These are phyloP conservation scores for Zasmidium angulare DNA, from an alignment of 2,329 filamentous ascomycete species.

Conservation along the genomic window DNA sequence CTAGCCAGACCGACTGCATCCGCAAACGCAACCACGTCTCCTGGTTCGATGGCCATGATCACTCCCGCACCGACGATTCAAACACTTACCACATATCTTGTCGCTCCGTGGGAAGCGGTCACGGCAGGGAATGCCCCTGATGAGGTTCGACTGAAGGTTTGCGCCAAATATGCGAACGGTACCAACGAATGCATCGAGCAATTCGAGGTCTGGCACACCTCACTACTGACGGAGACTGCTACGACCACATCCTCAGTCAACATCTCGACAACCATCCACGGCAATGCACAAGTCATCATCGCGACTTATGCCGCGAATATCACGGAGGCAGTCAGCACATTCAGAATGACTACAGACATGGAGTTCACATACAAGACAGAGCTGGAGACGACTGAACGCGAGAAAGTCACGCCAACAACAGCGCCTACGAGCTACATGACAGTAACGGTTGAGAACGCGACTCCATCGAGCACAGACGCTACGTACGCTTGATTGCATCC, in stretches of 20 bases:
- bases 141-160: constrained; percentile 45
- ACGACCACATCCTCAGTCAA: constrained; percentile 39
- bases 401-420: constrained; percentile 19
- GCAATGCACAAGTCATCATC: constrained; percentile 36
- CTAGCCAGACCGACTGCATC: constrained; percentile 39
- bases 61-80: constrained; percentile 41
- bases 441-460: constrained; percentile 27
- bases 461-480: constrained; percentile 8
- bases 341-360: constrained; percentile 42
- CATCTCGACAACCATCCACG: constrained; percentile 41
- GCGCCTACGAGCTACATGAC: constrained; percentile 33
- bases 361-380: constrained; percentile 40
- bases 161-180: constrained; percentile 37
- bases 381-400: constrained; percentile 29
- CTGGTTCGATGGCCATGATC: constrained; percentile 25
- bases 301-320: constrained; percentile 42
- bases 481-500: constrained; percentile 22
- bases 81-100: constrained; percentile 44
- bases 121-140: constrained; percentile 39
- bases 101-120: constrained; percentile 46
- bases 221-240: constrained; percentile 38
- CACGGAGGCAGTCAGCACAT: constrained; percentile 39
- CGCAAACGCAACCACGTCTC: constrained; percentile 6
- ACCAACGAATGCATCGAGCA: constrained; percentile 41
- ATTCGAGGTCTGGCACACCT: constrained; percentile 44